phyloP scores from a whole-genome alignment of 1,284 basidiomycete genomes.

The Pseudozyma hubeiensis region DNA sequence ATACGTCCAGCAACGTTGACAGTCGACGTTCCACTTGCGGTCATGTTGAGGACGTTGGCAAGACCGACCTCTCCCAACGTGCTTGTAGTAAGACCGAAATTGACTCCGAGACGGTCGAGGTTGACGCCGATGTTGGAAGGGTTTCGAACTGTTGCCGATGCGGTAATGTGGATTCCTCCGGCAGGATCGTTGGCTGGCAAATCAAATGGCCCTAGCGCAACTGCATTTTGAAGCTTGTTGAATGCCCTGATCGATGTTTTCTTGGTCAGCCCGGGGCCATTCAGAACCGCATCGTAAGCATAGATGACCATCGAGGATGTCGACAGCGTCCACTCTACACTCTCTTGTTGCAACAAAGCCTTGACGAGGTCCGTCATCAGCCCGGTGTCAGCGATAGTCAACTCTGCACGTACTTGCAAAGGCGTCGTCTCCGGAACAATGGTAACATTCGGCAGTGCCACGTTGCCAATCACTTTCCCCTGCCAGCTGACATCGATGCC shows the following conservation, averaged over 20 bases:
- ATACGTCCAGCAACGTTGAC: slow-evolving; percentile 77
- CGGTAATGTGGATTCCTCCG: slow-evolving; percentile 78
- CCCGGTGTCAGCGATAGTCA: slow-evolving; percentile 75
- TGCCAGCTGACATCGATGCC: slow-evolving; percentile 77
- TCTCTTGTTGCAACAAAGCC: slow-evolving; percentile 75
- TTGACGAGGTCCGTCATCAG: slow-evolving; percentile 77
- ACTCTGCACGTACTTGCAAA: slow-evolving; percentile 74
- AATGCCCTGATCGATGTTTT: slow-evolving; percentile 77
- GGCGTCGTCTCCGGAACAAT: slow-evolving; percentile 73
- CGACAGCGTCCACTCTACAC: slow-evolving; percentile 80
- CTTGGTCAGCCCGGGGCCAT: slow-evolving; percentile 74
- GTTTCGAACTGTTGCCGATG: slow-evolving; percentile 76
- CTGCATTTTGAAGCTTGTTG: slow-evolving; percentile 76
- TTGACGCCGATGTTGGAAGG: slow-evolving; percentile 83
- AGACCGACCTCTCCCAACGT: slow-evolving; percentile 76
- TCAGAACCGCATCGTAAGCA: slow-evolving; percentile 70
- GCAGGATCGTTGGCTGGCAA: slow-evolving; percentile 78
- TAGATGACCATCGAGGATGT: slow-evolving; percentile 76
- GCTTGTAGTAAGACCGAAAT: slow-evolving; percentile 73
- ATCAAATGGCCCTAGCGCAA: slow-evolving; percentile 78
- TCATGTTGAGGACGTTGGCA: slow-evolving; percentile 72
- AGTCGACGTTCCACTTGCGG: slow-evolving; percentile 73
- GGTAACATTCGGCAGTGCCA: slow-evolving; percentile 74
- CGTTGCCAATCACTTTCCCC: slow-evolving; percentile 74
- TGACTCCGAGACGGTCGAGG: slow-evolving; percentile 75